Conservation (phyloP, 148 eudicot species). For the Vaccinium macrocarpon region DNA sequence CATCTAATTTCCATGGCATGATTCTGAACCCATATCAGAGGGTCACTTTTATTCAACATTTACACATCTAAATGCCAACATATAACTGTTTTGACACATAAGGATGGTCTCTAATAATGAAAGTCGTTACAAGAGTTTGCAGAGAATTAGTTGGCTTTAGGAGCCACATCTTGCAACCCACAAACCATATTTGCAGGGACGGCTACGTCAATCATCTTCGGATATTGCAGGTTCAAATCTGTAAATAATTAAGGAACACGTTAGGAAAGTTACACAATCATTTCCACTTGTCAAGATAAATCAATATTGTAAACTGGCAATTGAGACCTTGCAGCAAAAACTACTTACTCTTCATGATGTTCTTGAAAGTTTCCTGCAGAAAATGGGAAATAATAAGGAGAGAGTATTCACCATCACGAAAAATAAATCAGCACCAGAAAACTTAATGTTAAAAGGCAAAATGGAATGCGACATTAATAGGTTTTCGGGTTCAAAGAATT, state of each 20-base stretch:
- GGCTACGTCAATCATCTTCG: slow-evolving; percentile 90
- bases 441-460: background rate
- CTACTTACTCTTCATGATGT: slow-evolving; percentile 83
- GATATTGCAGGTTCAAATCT: slow-evolving; percentile 88
- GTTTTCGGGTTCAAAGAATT: background rate
- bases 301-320: background rate
- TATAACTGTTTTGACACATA: background rate
- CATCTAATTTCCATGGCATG: background rate
- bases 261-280: background rate
- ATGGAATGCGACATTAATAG: background rate
- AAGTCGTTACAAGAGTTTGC: background rate
- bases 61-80: background rate
- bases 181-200: slow-evolving; percentile 94
- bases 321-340: background rate
- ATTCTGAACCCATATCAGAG: background rate
- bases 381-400: background rate
- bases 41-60: background rate
- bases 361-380: slow-evolving; percentile 76
- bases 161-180: slow-evolving; percentile 66
- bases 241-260: slow-evolving; percentile 17
- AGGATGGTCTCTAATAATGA: background rate
- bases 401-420: background rate
- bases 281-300: background rate
- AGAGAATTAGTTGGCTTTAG: slow-evolving; percentile 20
- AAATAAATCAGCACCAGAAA: background rate